These are phyloP conservation scores for Friedmanniomyces simplex DNA, from an alignment of 495 filamentous ascomycete species.

Conservation along the genomic window DNA sequence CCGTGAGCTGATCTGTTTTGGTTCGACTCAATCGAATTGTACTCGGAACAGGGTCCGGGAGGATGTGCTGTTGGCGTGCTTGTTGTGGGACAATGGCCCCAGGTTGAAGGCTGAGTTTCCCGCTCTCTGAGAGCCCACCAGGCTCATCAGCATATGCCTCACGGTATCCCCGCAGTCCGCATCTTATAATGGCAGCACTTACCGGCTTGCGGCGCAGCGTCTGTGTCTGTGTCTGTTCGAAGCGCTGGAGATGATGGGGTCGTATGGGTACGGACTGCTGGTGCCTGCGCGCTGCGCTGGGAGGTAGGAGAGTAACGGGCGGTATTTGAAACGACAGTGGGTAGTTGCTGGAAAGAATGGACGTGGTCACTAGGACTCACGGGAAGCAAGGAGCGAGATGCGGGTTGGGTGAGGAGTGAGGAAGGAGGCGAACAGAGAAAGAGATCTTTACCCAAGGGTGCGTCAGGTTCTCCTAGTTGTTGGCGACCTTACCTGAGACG, in stretches of 20 bases:
- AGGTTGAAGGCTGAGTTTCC: no score
- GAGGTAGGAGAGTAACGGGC: not conserved
- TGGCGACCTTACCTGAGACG: not conserved
- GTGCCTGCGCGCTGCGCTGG: not conserved
- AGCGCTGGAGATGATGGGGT: no score
- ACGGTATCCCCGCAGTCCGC: no score
- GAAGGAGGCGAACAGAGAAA: not conserved
- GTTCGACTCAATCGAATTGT: no score
- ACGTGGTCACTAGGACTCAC: slow-evolving; percentile 13
- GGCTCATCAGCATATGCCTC: no score
- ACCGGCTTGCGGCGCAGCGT: no score
- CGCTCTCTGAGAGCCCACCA: no score
- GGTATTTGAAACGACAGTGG: not conserved
- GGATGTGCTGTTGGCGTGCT: no score
- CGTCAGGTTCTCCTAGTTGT: not conserved
- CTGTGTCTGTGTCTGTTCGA: no score
- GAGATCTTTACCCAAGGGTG: not conserved
- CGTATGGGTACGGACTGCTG: not conserved
- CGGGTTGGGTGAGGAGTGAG: not conserved
- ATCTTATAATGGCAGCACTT: no score
- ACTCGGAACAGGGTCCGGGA: no score
- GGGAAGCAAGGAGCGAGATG: not conserved
- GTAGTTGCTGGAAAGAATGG: slow-evolving; percentile 2
- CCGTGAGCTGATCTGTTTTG: not conserved
- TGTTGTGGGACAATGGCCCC: no score